phyloP scores from a whole-genome alignment of 495 filamentous ascomycete genomes.

The Tetracladium marchalianum region DNA sequence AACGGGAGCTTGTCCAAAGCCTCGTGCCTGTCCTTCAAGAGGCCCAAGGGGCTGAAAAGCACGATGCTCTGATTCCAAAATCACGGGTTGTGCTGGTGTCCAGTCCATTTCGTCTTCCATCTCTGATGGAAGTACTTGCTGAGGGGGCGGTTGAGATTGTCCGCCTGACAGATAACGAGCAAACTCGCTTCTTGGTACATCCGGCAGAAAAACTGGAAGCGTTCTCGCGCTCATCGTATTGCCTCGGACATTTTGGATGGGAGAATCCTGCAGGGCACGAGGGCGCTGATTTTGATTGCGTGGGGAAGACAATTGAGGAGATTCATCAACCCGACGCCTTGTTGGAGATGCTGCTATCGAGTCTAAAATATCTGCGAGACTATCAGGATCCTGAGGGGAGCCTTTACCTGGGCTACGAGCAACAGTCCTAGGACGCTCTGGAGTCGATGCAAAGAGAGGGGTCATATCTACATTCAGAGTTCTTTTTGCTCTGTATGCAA shows the following conservation, averaged over 20 bases:
- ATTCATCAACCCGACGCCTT: slow-evolving; percentile 22
- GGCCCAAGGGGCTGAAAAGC: slow-evolving; percentile 31
- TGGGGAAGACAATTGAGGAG: slow-evolving; percentile 15
- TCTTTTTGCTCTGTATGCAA: slow-evolving; percentile 36
- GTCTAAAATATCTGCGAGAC: slow-evolving; percentile 16
- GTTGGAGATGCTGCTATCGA: slow-evolving; percentile 24
- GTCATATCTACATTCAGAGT: slow-evolving; percentile 42
- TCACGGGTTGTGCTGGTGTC: slow-evolving; percentile 50
- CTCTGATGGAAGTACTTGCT: slow-evolving; percentile 1
- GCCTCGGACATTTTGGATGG: neutral
- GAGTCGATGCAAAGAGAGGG: slow-evolving; percentile 40
- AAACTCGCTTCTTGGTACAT: slow-evolving; percentile 1
- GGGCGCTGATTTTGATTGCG: neutral
- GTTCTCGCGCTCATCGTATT: slow-evolving; percentile 1
- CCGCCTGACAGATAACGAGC: slow-evolving; percentile 14
- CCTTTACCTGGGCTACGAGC: slow-evolving; percentile 1
- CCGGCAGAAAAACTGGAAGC: neutral
- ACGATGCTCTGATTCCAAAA: slow-evolving; percentile 31
- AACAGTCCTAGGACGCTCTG: slow-evolving; percentile 8
- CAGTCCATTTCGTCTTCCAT: slow-evolving; percentile 66
- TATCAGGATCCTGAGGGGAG: slow-evolving; percentile 1
- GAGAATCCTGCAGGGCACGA: neutral
- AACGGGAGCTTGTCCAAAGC: slow-evolving; percentile 47
- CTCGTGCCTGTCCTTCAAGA: slow-evolving; percentile 32
- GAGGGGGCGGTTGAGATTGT: slow-evolving; percentile 5